phyloP scores from a whole-genome alignment of 2,329 filamentous ascomycete genomes.

The Tolypocladium ovalisporum region DNA sequence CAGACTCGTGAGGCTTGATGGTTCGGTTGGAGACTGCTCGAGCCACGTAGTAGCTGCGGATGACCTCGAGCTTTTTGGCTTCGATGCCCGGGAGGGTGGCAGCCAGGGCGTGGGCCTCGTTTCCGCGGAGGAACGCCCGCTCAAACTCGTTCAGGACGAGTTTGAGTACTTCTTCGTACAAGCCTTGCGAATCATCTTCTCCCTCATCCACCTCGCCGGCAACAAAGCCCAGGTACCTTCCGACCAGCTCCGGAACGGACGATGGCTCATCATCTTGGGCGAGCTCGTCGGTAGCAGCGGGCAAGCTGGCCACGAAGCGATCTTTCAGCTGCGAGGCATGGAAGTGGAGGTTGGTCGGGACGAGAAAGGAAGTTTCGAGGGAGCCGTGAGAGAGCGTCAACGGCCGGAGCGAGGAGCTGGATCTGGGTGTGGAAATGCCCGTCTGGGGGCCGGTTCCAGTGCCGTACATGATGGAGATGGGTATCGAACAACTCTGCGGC shows the following conservation, averaged over 20 bases:
- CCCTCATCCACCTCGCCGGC: conserved; percentile 84
- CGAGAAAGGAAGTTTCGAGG: conserved; percentile 91
- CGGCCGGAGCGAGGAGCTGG: conserved; percentile 82
- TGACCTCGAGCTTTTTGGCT: conserved; percentile 82
- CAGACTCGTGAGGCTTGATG: conserved; percentile 88
- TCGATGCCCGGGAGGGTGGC: conserved; percentile 81
- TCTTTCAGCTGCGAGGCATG: conserved; percentile 92
- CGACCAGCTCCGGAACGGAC: conserved; percentile 83
- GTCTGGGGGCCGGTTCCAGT: conserved; percentile 77
- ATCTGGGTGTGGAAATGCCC: conserved; percentile 92
- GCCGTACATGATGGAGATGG: conserved; percentile 65
- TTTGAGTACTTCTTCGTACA: conserved; percentile 87
- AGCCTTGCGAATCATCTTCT: conserved; percentile 79
- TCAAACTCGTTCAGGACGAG: conserved; percentile 93
- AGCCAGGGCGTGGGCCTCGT: conserved; percentile 88
- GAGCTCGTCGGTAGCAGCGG: conserved; percentile 88
- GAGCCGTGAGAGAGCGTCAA: conserved; percentile 86
- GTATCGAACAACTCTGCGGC: conserved; percentile 28
- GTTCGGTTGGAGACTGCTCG: conserved; percentile 73
- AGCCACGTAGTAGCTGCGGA: conserved; percentile 85
- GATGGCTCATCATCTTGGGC: conserved; percentile 99
- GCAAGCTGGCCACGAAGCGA: conserved; percentile 73
- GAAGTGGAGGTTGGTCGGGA: conserved; percentile 92
- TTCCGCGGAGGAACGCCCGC: conserved; percentile 84
- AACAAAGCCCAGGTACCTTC: conserved; percentile 84